These are phyloP conservation scores for Malus hybrid DNA, from an alignment of 331 rosid species.

Conservation along the genomic window DNA sequence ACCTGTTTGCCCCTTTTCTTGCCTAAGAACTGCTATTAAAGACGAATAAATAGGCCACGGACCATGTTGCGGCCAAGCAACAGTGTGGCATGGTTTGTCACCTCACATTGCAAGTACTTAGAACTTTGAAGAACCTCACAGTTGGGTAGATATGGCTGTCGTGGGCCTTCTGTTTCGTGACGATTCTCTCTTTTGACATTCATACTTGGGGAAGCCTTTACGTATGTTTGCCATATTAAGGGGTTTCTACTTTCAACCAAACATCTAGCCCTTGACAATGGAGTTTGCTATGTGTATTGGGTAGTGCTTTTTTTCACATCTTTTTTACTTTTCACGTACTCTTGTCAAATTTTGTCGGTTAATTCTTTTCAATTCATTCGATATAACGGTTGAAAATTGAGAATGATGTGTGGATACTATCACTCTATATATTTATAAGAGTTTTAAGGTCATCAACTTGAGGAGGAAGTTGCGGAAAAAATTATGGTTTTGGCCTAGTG, in stretches of 20 bases:
- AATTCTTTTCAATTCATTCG: too few species aligned
- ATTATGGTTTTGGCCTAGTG: not conserved
- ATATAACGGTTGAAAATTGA: rapidly evolving
- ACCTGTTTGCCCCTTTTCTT: not conserved
- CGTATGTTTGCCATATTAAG: not conserved
- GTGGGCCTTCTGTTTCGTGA: not conserved
- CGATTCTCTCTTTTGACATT: not conserved
- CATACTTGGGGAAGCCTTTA: not conserved
- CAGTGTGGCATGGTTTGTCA: not conserved
- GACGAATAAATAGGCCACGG: not conserved
- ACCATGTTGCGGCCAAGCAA: slow-evolving; percentile 3
- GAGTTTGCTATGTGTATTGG: not conserved
- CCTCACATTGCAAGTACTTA: not conserved
- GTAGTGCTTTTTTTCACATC: too few species aligned
- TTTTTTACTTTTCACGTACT: too few species aligned
- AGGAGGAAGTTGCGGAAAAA: too few species aligned
- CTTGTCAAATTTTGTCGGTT: too few species aligned
- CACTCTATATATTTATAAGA: too few species aligned
- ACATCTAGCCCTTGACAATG: slow-evolving; percentile 8
- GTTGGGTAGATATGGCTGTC: not conserved
- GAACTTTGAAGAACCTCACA: not conserved
- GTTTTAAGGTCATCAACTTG: too few species aligned
- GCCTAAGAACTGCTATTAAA: not conserved
- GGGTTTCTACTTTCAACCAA: not conserved
- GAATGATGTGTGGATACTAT: rapidly evolving